Evolutionary conservation across 306 rosid genomes (phyloP).

Genomic region (Glycine soja): DNA sequence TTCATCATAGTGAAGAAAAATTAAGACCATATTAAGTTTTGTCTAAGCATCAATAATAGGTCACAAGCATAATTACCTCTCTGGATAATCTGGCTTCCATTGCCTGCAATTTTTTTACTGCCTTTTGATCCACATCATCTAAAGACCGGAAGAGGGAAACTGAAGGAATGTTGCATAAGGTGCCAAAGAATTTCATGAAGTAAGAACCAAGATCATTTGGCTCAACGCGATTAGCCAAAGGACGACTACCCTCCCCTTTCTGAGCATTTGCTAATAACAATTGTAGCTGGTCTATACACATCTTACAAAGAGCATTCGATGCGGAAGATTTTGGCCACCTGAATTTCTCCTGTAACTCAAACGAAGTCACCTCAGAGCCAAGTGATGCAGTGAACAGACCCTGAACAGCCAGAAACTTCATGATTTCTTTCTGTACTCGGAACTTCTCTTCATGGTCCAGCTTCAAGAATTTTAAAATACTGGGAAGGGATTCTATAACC

Average conservation of each 20-base stretch:
- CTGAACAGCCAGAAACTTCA: conserved; percentile 94
- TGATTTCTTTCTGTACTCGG: conserved; percentile 74
- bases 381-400: conserved; percentile 93
- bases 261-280: conserved; percentile 76
- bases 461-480: conserved; percentile 73
- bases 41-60: background rate
- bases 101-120: conserved; percentile 71
- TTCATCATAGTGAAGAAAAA: no score
- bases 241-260: conserved; percentile 74
- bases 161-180: conserved; percentile 86
- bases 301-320: conserved; percentile 80
- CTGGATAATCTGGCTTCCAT: conserved; percentile 65
- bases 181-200: conserved; percentile 88
- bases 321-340: conserved; percentile 94
- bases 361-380: conserved; percentile 92
- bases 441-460: conserved; percentile 73
- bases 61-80: conserved; percentile 63
- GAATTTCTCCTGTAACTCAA: conserved; percentile 87
- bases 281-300: conserved; percentile 95
- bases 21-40: no score
- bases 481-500: conserved; percentile 90
- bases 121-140: conserved; percentile 70
- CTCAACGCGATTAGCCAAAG: conserved; percentile 60
- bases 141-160: conserved; percentile 81
- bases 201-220: conserved; percentile 82